Evolutionary conservation across 495 filamentous ascomycete genomes (phyloP).

Genomic region (Lophiotrema nucula): DNA sequence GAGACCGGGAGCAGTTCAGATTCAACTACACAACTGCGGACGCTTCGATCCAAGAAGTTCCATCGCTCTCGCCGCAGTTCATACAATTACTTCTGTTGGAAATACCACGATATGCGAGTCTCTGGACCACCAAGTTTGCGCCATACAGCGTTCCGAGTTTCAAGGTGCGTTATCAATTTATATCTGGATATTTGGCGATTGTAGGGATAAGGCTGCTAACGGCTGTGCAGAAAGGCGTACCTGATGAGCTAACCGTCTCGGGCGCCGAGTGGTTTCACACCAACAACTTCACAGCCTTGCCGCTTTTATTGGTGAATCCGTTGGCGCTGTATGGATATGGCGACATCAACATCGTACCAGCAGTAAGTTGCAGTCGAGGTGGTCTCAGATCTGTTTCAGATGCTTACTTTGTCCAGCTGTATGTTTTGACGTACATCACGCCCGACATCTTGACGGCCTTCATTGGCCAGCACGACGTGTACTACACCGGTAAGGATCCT

Average conservation of each 20-base stretch:
- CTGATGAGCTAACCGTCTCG: constrained; percentile 24
- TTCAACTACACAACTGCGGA: constrained; percentile 23
- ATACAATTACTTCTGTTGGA: not conserved
- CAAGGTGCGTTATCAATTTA: constrained; percentile 16
- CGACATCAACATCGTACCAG: constrained; percentile 27
- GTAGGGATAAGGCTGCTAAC: constrained; percentile 7
- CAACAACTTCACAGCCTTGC: constrained; percentile 29
- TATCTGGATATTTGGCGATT: not conserved
- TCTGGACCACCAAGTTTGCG: constrained; percentile 26
- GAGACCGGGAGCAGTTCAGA: constrained; percentile 12
- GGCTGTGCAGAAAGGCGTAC: constrained; percentile 30
- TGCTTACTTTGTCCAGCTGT: constrained; percentile 30
- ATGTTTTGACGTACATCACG: constrained; percentile 33
- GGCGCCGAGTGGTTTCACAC: constrained; percentile 22
- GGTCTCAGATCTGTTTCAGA: constrained; percentile 1
- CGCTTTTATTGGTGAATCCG: constrained; percentile 24
- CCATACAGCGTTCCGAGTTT: constrained; percentile 21
- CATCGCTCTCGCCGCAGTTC: constrained; percentile 5
- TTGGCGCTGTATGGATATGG: constrained; percentile 33
- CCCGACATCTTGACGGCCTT: constrained; percentile 32
- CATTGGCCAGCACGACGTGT: constrained; percentile 28
- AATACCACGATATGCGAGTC: constrained; percentile 21
- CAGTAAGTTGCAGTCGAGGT: constrained; percentile 19
- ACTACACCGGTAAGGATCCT: constrained; percentile 23
- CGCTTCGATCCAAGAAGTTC: constrained; percentile 7